A percentile compares a stretch with the other conserved stretches of the same genome.
These are phyloP conservation scores for Penicillium paradoxum DNA, from an alignment of 495 filamentous ascomycete genomes.

Conservation along the genomic window DNA sequence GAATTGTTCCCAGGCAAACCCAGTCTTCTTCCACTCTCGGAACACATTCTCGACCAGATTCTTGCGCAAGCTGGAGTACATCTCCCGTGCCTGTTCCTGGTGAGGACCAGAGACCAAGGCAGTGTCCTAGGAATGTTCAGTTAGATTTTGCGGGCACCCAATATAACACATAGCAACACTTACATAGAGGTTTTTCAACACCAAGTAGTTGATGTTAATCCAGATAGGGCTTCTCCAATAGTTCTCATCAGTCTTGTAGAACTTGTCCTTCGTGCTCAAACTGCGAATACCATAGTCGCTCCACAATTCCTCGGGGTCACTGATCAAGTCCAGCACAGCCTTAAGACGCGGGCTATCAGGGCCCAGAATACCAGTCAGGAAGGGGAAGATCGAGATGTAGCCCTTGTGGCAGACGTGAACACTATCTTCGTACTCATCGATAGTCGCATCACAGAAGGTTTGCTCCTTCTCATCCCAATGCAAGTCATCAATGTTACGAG, in stretches of 20 bases:
- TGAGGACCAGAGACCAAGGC: constrained; percentile 58
- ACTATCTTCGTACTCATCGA: constrained; percentile 92
- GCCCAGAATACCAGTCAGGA: constrained; percentile 73
- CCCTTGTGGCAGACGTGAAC: constrained; percentile 91
- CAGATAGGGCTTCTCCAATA: constrained; percentile 96
- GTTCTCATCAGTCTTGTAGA: constrained; percentile 88
- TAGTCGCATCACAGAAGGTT: constrained; percentile 90
- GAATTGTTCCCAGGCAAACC: constrained; percentile 99
- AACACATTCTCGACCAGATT: constrained; percentile 90
- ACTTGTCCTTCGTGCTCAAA: constrained; percentile 74
- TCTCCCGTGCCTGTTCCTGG: constrained; percentile 58
- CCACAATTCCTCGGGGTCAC: constrained; percentile 80
- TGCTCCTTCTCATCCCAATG: constrained; percentile 80
- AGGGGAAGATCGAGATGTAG: constrained; percentile 91
- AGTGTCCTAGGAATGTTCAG: constrained; percentile 27
- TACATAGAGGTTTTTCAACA: constrained; percentile 77
- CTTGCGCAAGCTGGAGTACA: constrained; percentile 71
- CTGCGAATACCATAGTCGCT: constrained; percentile 80
- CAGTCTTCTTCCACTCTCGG: constrained; percentile 79
- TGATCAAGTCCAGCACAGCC: constrained; percentile 68
- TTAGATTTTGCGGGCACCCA: constrained; percentile 4
- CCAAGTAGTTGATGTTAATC: constrained; percentile 97
- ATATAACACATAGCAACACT: constrained; percentile 27
- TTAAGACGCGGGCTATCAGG: constrained; percentile 69
- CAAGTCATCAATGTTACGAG: constrained; percentile 84